Evolutionary conservation across 805 yeast species (phyloP), one percentile per base, ranked within the genome.

Genomic region (Saturnispora bothae): DNA sequence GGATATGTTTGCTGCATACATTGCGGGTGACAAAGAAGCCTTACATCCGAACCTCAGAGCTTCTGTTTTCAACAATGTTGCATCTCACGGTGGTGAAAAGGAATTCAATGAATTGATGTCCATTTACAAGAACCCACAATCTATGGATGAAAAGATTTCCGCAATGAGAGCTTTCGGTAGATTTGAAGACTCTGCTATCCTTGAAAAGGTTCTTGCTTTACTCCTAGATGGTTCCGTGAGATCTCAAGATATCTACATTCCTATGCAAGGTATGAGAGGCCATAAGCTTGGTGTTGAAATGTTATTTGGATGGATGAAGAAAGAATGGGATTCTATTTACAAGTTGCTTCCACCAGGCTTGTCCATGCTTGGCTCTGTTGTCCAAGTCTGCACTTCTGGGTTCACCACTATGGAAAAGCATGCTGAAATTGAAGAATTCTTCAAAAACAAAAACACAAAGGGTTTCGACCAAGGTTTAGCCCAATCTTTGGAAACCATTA

Each of bases 341-440:
- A 68, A 73, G 56, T 64, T 69, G 51, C 70, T 85, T 54, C 95
- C 96, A 36, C 84, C 94, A 13, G 80, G 84, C 10, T 69, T 80
- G 46, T 69, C 85, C 18, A 75, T 86, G 83, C 66, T 89, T 50
- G 81, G 89, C 16, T 66, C 78, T 15, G 77, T 92, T 42, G 81
- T 89, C 28, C 65, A 68, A 23, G 45, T 81, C 26, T 62, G 78
- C 34, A 69, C 83, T 33, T 61, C 47, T 40, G 61, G 54, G 30
- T 64, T 65, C 44, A 65, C 69, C 25, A 48, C 66, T 15, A 50
- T 49, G 48, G 64, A 61, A 26, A 67, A 61, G 45, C 55, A 57
- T 35, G 51, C 56, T n/a, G 68, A 65, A 36, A 61, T 73, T 37
- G 61, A 60, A 40, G 50, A 39, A 9, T 76, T 73, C 56, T 76